Evolutionary conservation across 2,329 filamentous ascomycete genomes (phyloP), one percentile per base, ranked within the genome.

Genomic region (Fragosphaeria purpurea): DNA sequence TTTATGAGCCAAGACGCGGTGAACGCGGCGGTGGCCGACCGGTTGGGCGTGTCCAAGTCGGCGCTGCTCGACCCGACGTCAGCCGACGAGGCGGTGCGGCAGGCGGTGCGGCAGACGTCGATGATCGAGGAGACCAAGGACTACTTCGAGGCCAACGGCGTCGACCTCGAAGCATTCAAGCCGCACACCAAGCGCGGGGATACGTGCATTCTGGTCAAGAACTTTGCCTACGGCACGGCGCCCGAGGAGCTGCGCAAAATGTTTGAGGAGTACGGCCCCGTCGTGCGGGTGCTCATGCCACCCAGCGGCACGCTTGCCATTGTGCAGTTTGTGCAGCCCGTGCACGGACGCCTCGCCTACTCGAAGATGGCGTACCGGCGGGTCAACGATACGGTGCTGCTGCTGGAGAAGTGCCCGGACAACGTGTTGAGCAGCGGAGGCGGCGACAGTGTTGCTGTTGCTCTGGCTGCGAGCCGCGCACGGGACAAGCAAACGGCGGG

Each of bases 1-100:
- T 98, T 93, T 67, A 94, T 98, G 86, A 96, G 86, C 67, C 86
- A 88, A 70, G 90, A 98, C 71, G 88, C 93, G 47, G 89, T 98
- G 48, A 90, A 96, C 68, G 82, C 87, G 46, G 94, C 90, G 6
- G 81, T 95, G 54, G 88, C 93, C 45, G 81, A 84, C 62, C 85
- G 90, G 49, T 75, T 98, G 51, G 90, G 91, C 44, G 80, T 98
- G 51, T 85, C 86, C 50, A 98, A 98, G 71, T 83, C 88, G 9
- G 89, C 95, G 60, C 70, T 98, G 51, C 75, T 98, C 44, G 91
- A 98, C 68, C 93, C 91, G n/a, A 95, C 91, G 4, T 95, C 88
- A 53, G 83, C 91, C 50, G 89, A 96, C 67, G 89, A 91, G 53
- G 91, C 88, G 43, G 86, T 98, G 51, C 96, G 94, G 72, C 93